Evolutionary conservation across 345 rosid genomes (phyloP), one percentile per base, ranked within the genome.

Genomic region (Xanthoceras sorbifolium): DNA sequence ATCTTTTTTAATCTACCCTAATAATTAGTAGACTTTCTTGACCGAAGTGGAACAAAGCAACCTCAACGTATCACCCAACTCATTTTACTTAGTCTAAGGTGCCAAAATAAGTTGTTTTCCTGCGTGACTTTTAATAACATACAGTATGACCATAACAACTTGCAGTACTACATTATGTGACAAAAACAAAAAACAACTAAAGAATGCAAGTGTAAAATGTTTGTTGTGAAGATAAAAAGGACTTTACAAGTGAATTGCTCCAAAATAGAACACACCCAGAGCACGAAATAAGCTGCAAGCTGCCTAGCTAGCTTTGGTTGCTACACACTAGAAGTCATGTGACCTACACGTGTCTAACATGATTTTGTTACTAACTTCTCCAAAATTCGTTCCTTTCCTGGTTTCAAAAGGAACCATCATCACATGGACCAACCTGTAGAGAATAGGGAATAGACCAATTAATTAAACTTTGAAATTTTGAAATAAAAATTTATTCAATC

Each of bases 391-490:
- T 76, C 72, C 23, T 75, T 75, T 52, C 55, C 14, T 64, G 31
- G n/a, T 26, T 26, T 69, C 28, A 42, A 80, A 81, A 60, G 72
- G 71, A 84, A 18, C 72, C 72, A 42, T 32, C 78, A 26, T 71
- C 86, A 77, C 86, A 74, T 84, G 87, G 86, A 79, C 80, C 84
- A 74, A 80, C 80, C 86, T 74, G 82, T 77, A 36, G 36, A 72
- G 73, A 76, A 72, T 66, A 34, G 76, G 65, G 52, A 7, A 48
- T 48, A 11, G 15, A 36, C 75, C 70, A 66, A 34, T 65, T 32
- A 71, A 66, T 31, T 36, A 70, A 25, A 34, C 6, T 46, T 9
- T 15, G 11, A 12, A 28, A 22, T 18, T n/a, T 60, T 3, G 5
- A 29, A 50, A 4, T n/a, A 54, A 22, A 18, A 22, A 18, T 6